Evolutionary conservation across 371 early-diverging fungal genomes (phyloP).

Genomic region (Haplosporangium sp.): DNA sequence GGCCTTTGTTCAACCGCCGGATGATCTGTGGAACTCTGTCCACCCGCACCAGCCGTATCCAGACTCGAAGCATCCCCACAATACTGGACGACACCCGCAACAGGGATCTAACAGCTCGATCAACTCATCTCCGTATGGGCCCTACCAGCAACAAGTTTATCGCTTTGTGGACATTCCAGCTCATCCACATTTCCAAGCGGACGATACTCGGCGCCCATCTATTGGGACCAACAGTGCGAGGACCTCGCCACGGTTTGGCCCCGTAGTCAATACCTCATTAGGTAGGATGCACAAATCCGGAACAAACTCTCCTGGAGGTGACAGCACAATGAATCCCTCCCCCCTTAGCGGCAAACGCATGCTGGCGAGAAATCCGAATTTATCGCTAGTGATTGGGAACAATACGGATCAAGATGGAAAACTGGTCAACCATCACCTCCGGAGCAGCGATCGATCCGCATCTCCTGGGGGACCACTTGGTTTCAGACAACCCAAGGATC

Average conservation of each 20-base stretch:
- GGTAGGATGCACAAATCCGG: slow-evolving; percentile 37
- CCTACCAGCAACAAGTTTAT: slow-evolving; percentile 35
- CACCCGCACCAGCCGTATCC: slow-evolving; percentile 49
- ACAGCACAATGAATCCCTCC: slow-evolving; percentile 28
- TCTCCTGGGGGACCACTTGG: slow-evolving; percentile 40
- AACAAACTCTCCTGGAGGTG: slow-evolving; percentile 30
- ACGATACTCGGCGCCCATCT: slow-evolving; percentile 37
- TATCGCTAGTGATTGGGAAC: slow-evolving; percentile 46
- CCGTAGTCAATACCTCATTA: slow-evolving; percentile 36
- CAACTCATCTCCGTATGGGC: slow-evolving; percentile 35
- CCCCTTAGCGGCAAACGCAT: slow-evolving; percentile 40
- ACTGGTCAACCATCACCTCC: slow-evolving; percentile 37
- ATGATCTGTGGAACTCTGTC: slow-evolving; percentile 44
- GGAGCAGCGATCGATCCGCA: slow-evolving; percentile 33
- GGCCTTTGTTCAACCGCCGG: slow-evolving; percentile 36
- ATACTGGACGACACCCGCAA: slow-evolving; percentile 27
- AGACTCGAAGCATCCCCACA: slow-evolving; percentile 51
- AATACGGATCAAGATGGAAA: slow-evolving; percentile 53
- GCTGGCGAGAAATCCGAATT: slow-evolving; percentile 36
- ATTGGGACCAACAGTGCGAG: slow-evolving; percentile 39
- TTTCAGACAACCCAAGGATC: slow-evolving; percentile 19
- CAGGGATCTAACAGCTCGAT: slow-evolving; percentile 11
- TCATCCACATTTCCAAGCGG: slow-evolving; percentile 44
- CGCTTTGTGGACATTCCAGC: slow-evolving; percentile 34
- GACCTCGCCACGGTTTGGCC: slow-evolving; percentile 47